A percentile compares a stretch with the other conserved stretches of the same genome.
These are phyloP conservation scores for Pythium scleroteichum DNA, from an alignment of 352 stramenopile species.

Conservation along the genomic window DNA sequence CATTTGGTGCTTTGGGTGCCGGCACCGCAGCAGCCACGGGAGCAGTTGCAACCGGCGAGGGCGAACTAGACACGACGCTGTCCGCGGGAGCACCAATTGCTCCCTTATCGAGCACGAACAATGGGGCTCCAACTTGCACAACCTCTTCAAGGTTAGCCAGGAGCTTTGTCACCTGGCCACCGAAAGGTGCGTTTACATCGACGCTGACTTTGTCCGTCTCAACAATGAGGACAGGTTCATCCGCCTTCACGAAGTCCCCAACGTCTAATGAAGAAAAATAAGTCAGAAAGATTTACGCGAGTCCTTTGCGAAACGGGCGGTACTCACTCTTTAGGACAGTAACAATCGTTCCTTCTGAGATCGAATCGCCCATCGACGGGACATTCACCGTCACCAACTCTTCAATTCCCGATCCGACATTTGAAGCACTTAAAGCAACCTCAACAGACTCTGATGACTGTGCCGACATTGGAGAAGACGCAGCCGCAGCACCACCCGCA, in stretches of 20 bases:
- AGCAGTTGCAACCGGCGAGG: constrained; percentile 20
- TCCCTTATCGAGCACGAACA: constrained; percentile 92
- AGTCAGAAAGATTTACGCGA: too few relatives aligned
- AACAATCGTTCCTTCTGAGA: constrained; percentile 98
- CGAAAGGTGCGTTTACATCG: constrained; percentile 90
- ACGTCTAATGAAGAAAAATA: constrained; percentile 44
- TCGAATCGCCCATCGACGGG: constrained; percentile 94
- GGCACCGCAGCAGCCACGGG: constrained; percentile 27
- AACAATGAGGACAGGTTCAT: constrained; percentile 96
- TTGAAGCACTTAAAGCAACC: constrained; percentile 8
- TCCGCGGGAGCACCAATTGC: constrained; percentile 29
- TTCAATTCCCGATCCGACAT: constrained; percentile 26
- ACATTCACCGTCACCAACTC: constrained; percentile 82
- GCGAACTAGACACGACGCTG: constrained; percentile 15
- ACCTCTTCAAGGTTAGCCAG: constrained; percentile 95
- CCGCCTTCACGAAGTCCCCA: constrained; percentile 94
- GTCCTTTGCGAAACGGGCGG: background rate
- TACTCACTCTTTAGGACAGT: constrained; percentile 79
- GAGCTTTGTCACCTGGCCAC: constrained; percentile 91
- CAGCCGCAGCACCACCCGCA: constrained; percentile 29
- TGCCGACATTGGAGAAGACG: constrained; percentile 12
- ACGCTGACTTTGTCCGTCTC: constrained; percentile 99
- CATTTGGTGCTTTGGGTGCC: constrained; percentile 23
- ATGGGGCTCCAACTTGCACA: constrained; percentile 91
- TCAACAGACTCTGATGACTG: constrained; percentile 17